A percentile compares a stretch with the other conserved stretches of the same genome.
Conservation (phyloP, 306 rosid species). For the Cicer arietinum region DNA sequence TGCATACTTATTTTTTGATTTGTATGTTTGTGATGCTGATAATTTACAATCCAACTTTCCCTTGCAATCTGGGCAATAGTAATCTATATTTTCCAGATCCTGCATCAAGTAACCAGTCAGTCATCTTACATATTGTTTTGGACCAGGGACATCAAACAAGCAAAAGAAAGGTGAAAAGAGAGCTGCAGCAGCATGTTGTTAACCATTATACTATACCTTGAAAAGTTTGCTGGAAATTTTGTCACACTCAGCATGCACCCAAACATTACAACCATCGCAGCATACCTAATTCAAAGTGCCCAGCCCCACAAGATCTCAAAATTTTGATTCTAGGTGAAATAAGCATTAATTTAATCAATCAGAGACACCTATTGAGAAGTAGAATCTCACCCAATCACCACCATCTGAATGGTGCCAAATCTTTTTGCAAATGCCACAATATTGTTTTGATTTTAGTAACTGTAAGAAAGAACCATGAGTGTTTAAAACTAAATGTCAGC, state of each 20-base stretch:
- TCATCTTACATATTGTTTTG: constrained; percentile 30
- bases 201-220: constrained; percentile 58
- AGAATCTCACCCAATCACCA: constrained; percentile 85
- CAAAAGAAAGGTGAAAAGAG: constrained; percentile 26
- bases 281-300: constrained; percentile 65
- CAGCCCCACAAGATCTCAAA: constrained; percentile 46
- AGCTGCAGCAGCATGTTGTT: neutral
- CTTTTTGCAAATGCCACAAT: constrained; percentile 89
- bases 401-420: constrained; percentile 96
- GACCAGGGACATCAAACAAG: constrained; percentile 42
- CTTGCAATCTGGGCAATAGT: constrained; percentile 92
- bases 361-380: constrained; percentile 37
- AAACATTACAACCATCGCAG: constrained; percentile 93
- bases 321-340: constrained; percentile 31
- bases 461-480: constrained; percentile 46
- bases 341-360: constrained; percentile 6
- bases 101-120: constrained; percentile 46
- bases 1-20: constrained; percentile 59
- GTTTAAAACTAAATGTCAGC: constrained; percentile 38
- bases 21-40: constrained; percentile 49
- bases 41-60: constrained; percentile 50
- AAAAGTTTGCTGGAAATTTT: constrained; percentile 68
- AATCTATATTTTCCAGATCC: constrained; percentile 72
- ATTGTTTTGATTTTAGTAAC: constrained; percentile 87
- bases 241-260: constrained; percentile 97